Base-by-base conservation (phyloP, 208 protist genomes). In the Acanthamoeba castellanii region DNA sequence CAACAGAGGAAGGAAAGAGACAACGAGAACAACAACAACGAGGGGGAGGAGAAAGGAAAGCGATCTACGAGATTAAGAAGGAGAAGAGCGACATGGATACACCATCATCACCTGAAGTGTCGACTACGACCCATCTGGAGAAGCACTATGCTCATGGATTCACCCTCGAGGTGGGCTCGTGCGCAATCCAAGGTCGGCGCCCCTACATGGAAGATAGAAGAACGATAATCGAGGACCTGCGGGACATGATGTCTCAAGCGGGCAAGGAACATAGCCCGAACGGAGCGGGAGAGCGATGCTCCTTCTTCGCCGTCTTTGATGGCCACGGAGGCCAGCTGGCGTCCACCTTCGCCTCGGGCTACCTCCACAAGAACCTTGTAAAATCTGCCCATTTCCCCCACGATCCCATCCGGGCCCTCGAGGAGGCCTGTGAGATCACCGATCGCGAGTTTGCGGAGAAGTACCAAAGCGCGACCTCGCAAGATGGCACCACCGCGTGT, bases 201-300 rank as follows among this genome's bases (percentile, higher is more conserved):
- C 89, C 89, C 66, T 93, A 93, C 89, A 93, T 93, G 89, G 89
- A 93, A 37, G 89, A 93, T 50, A 72, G 89, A 50, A 32, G 89
- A 37, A 81, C 57, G 32, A 93, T 81, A 45, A 93, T 72, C 64
- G 89, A 81, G 25, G 64, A 81, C 89, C 64, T 93, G 27, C 14
- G 18, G 27, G 47, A 50, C 22, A 13, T 81, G 64, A 93, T 81
- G 64, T 14, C 45, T 0, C 18, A n/a, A 50, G 45, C 14, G 18
- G 84, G 52, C 61, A 93, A 93, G 52, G n/a, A 72, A 50, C 18
- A 92, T 37, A 74, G 7, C 61, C 16, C 55, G 3, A 45, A 45
- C 20, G 25, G 74, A 55, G 74, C 30, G 25, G 74, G 42, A 45
- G 89, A 93, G 30, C 42, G 47, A 78, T 93, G 89, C 89, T 72